Evolutionary conservation across 2,329 filamentous ascomycete genomes (phyloP).

Genomic region (Escovopsis sp.): DNA sequence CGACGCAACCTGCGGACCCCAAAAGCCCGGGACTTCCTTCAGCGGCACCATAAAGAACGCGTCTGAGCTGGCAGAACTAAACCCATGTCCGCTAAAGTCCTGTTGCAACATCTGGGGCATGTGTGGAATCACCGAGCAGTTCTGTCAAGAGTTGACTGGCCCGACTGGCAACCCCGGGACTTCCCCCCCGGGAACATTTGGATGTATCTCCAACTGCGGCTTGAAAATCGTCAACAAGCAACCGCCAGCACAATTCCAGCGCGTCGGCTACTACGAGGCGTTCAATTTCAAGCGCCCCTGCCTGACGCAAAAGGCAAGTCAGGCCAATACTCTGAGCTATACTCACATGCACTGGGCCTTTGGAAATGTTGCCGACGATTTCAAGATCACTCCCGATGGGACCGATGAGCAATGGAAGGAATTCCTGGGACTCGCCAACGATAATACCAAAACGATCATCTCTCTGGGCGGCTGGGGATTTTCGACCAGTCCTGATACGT

Average conservation of each 20-base stretch:
- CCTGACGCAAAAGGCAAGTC: slow-evolving; percentile 4
- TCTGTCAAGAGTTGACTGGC: slow-evolving; percentile 14
- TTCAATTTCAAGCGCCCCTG: slow-evolving; percentile 5
- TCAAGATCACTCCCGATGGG: slow-evolving; percentile 8
- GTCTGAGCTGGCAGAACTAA: slow-evolving; percentile 10
- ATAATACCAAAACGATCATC: slow-evolving; percentile 14
- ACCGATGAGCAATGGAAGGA: slow-evolving; percentile 11
- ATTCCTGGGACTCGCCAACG: slow-evolving; percentile 9
- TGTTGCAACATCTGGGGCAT: slow-evolving; percentile 23
- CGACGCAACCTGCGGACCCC: slow-evolving; percentile 12
- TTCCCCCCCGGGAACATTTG: background rate
- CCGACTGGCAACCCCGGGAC: slow-evolving; percentile 3
- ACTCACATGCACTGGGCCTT: slow-evolving; percentile 16
- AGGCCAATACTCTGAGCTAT: slow-evolving; percentile 9
- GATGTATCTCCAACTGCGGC: slow-evolving; percentile 12
- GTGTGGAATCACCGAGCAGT: slow-evolving; percentile 25
- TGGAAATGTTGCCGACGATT: slow-evolving; percentile 12
- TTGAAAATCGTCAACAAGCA: slow-evolving; percentile 7
- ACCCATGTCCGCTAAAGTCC: slow-evolving; percentile 16
- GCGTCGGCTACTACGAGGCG: slow-evolving; percentile 12
- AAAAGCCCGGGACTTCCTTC: slow-evolving; percentile 10
- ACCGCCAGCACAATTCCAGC: slow-evolving; percentile 4
- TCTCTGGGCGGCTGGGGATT: slow-evolving; percentile 16
- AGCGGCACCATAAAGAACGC: slow-evolving; percentile 5
- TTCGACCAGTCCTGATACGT: slow-evolving; percentile 11